These are phyloP conservation scores for Saccharomycopsis guyanensis DNA, from an alignment of 805 yeast genomes.

Conservation along the genomic window DNA sequence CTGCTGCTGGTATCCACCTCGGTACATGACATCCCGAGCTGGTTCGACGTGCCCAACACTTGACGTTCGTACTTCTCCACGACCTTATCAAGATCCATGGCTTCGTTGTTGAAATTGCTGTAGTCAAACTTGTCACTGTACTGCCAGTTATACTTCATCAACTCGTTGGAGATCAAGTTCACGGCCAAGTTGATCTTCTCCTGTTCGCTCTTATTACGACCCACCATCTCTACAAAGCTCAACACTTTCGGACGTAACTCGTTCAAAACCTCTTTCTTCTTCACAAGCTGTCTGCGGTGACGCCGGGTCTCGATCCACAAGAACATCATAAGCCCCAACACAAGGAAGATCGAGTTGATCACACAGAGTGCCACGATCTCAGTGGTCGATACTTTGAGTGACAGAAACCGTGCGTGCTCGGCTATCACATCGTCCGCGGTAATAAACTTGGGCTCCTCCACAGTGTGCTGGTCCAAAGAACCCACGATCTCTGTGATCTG, in stretches of 20 bases:
- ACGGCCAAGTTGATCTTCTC: constrained; percentile 9
- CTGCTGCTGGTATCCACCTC: no score
- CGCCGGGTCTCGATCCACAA: constrained; percentile 5
- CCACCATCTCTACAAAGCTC: background rate
- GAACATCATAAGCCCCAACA: background rate
- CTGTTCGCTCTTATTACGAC: constrained; percentile 3
- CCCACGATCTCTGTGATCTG: no score
- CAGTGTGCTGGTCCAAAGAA: no score
- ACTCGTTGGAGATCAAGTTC: constrained; percentile 5
- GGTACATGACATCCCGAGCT: no score
- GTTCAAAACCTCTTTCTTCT: constrained; percentile 2
- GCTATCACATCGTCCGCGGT: no score
- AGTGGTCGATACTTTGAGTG: background rate
- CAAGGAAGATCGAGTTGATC: background rate
- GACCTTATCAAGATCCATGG: background rate
- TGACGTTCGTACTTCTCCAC: background rate
- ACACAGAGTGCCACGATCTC: background rate
- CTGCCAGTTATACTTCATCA: constrained; percentile 13
- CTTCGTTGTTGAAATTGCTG: background rate
- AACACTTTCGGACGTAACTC: constrained; percentile 6
- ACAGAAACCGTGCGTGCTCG: no score
- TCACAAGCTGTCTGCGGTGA: constrained; percentile 2
- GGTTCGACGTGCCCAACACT: background rate
- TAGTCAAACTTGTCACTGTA: background rate
- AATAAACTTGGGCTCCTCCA: no score